Conservation (phyloP, 2,329 filamentous ascomycete species). For the Calonectria henricotiae region DNA sequence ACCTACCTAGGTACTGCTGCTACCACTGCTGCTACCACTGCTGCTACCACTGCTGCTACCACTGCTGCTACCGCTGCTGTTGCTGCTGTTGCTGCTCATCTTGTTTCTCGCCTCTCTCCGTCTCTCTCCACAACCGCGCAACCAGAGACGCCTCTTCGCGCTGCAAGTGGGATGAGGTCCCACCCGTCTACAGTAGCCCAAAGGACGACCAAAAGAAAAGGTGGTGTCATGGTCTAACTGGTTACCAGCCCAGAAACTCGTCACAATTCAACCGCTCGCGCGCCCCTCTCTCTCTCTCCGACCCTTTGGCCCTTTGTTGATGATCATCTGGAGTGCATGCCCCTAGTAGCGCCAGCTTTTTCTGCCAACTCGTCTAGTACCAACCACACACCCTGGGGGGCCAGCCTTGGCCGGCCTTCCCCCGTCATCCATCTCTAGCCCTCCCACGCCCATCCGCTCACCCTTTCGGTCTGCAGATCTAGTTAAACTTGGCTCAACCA, state of each 20-base stretch:
- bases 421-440: neutral
- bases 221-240: conserved; percentile 19
- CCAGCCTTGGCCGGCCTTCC: neutral
- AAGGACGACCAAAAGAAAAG: neutral
- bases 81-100: neutral
- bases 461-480: conserved; percentile 44
- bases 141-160: neutral
- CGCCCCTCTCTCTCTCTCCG: neutral
- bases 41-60: neutral
- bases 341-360: conserved; percentile 2
- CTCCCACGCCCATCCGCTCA: conserved; percentile 1
- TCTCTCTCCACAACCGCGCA: neutral
- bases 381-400: neutral
- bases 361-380: neutral
- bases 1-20: neutral
- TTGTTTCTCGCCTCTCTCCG: neutral
- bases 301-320: conserved; percentile 18
- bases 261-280: neutral
- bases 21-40: too few species aligned
- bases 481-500: conserved; percentile 23
- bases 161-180: neutral
- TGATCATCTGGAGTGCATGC: conserved; percentile 34
- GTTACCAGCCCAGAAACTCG: neutral
- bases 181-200: neutral
- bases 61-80: too few species aligned